These are phyloP conservation scores for Fraxinus sp. DNA, from an alignment of 305 asterid genomes.

Conservation along the genomic window DNA sequence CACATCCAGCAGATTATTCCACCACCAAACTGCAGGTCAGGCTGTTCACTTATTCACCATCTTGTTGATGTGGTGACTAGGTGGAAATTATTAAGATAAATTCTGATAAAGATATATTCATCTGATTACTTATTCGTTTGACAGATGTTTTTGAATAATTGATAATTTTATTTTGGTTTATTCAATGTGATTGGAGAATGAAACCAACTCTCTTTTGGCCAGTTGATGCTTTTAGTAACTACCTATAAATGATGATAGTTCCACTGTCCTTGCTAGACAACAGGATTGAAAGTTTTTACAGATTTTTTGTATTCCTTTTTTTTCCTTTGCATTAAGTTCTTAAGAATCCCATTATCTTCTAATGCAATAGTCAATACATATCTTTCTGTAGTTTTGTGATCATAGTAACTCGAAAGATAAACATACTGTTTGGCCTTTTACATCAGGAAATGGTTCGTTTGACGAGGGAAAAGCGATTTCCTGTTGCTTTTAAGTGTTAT, in stretches of 20 bases:
- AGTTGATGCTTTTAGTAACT: conserved; percentile 20
- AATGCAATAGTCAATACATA: background rate
- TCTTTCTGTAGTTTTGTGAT: background rate
- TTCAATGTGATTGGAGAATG: conserved; percentile 19
- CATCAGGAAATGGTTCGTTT: conserved; percentile 84
- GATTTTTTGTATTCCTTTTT: background rate
- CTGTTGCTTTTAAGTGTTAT: conserved; percentile 83
- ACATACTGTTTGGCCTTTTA: conserved; percentile 14
- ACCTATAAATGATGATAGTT: conserved; percentile 1
- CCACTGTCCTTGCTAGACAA: conserved; percentile 17
- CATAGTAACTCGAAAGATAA: background rate
- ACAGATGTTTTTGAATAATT: background rate
- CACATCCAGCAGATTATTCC: conserved; percentile 76
- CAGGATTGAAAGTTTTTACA: conserved; percentile 13
- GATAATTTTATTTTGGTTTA: background rate
- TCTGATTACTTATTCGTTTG: background rate
- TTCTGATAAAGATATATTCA: conserved; percentile 1
- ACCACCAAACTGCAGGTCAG: conserved; percentile 78
- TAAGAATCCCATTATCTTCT: conserved; percentile 16
- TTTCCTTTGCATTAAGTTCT: background rate
- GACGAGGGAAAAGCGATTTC: conserved; percentile 75
- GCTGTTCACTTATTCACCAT: conserved; percentile 23
- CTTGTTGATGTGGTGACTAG: conserved; percentile 5
- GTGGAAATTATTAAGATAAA: conserved; percentile 3
- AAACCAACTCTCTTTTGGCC: background rate